Evolutionary conservation across 805 yeast species (phyloP).

Genomic region (Lipomyces kockii): DNA sequence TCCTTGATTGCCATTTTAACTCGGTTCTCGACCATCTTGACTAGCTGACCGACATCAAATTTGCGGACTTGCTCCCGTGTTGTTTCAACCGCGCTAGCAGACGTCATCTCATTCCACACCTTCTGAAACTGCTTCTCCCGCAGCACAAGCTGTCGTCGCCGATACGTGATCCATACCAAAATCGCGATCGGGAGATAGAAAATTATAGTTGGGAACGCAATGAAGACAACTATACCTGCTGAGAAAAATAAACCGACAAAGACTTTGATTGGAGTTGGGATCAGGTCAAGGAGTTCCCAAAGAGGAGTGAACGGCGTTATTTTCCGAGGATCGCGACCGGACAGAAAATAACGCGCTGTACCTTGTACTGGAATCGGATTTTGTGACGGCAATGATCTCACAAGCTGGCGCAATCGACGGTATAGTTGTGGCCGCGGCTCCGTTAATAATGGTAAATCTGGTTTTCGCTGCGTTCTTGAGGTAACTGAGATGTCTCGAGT

Average conservation of each 20-base stretch:
- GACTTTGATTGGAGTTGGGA: constrained; percentile 27
- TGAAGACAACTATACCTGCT: constrained; percentile 19
- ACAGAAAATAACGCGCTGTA: background rate
- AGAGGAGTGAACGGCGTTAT: background rate
- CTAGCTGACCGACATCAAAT: constrained; percentile 22
- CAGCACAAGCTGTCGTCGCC: constrained; percentile 17
- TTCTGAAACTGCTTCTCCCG: constrained; percentile 25
- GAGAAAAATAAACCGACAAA: constrained; percentile 20
- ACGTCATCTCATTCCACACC: constrained; percentile 23
- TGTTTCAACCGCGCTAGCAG: constrained; percentile 24
- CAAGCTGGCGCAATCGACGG: background rate
- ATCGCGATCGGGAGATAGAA: constrained; percentile 25
- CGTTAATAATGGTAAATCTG: background rate
- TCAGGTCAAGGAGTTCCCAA: constrained; percentile 4
- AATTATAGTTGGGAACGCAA: constrained; percentile 21
- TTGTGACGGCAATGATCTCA: background rate
- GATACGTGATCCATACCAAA: constrained; percentile 18
- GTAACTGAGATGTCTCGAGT: background rate
- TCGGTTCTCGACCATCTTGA: constrained; percentile 20
- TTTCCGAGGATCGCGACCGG: background rate
- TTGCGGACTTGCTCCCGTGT: constrained; percentile 12
- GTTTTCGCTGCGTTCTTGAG: background rate
- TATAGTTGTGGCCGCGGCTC: background rate
- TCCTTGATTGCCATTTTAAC: constrained; percentile 21
- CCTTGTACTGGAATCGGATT: background rate